These are phyloP conservation scores for Diversispora epigaea DNA, from an alignment of 192 early-diverging fungal genomes.

Conservation along the genomic window DNA sequence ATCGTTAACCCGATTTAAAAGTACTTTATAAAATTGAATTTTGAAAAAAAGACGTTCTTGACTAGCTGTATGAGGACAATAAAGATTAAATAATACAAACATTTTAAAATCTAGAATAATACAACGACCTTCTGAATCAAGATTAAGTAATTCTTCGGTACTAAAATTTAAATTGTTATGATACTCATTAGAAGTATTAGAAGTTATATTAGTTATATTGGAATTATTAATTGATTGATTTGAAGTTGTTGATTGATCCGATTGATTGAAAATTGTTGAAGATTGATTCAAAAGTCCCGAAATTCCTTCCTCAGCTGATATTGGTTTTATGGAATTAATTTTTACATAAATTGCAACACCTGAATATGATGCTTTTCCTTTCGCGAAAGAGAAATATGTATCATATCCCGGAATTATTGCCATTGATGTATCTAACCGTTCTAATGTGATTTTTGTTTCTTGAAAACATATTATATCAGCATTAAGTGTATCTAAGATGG, in stretches of 20 bases:
- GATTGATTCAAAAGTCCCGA: constrained; percentile 44
- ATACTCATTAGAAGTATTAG: neutral
- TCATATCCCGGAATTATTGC: constrained; percentile 68
- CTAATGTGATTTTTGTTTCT: constrained; percentile 69
- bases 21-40: constrained; percentile 49
- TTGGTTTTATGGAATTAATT: constrained; percentile 45
- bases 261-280: neutral
- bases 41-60: constrained; percentile 53
- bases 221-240: constrained; percentile 10
- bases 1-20: constrained; percentile 49
- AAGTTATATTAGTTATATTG: neutral
- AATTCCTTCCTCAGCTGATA: constrained; percentile 70
- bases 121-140: constrained; percentile 74
- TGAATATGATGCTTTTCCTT: constrained; percentile 62
- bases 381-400: constrained; percentile 69
- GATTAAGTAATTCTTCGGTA: constrained; percentile 35
- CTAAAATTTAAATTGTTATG: neutral
- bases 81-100: constrained; percentile 78
- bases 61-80: constrained; percentile 59
- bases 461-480: constrained; percentile 73
- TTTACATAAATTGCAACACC: constrained; percentile 69
- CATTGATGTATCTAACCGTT: constrained; percentile 55
- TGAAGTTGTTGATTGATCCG: neutral
- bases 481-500: constrained; percentile 47
- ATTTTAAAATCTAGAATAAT: constrained; percentile 69